phyloP scores from a whole-genome alignment of 2,329 filamentous ascomycete genomes.

The Lizonia empirigonia region DNA sequence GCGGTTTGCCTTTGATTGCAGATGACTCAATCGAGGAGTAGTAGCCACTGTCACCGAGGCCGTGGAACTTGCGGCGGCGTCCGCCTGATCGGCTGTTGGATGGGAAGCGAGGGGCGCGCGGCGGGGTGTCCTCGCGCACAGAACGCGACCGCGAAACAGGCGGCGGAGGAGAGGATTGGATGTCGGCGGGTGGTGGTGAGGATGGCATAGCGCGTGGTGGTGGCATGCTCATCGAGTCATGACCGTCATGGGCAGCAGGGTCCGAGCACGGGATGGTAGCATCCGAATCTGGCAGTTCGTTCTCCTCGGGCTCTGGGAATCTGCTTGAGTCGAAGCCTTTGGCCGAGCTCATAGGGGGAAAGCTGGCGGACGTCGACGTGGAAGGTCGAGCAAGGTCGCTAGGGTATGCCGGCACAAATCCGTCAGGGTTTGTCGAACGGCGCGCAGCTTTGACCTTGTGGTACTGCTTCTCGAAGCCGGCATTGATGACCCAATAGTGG shows the following conservation, averaged over 20 bases:
- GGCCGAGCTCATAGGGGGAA: conserved; percentile 45
- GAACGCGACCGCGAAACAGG: conserved; percentile 68
- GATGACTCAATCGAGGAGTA: conserved; percentile 96
- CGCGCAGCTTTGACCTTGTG: conserved; percentile 81
- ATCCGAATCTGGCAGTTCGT: conserved; percentile 56
- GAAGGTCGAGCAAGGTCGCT: conserved; percentile 45
- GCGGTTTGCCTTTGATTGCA: conserved; percentile 72
- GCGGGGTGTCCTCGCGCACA: conserved; percentile 73
- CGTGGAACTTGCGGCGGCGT: conserved; percentile 76
- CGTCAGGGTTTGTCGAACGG: conserved; percentile 54
- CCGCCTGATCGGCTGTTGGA: conserved; percentile 69
- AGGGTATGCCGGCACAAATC: conserved; percentile 40
- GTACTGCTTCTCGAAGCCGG: conserved; percentile 88
- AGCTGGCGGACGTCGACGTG: conserved; percentile 46
- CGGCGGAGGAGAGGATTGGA: conserved; percentile 93
- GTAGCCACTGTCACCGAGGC: conserved; percentile 93
- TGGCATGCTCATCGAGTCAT: conserved; percentile 50
- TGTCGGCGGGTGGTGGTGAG: conserved; percentile 71
- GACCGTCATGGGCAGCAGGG: conserved; percentile 55
- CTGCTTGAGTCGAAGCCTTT: conserved; percentile 57
- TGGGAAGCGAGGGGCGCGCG: conserved; percentile 66
- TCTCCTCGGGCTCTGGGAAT: conserved; percentile 55
- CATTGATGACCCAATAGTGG: conserved; percentile 93
- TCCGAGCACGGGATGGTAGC: conserved; percentile 59
- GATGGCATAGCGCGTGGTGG: conserved; percentile 61